Percentiles rank a stretch among this genome's conserved stretches.
phyloP scores from a whole-genome alignment of 306 rosid genomes.

The Pueraria montana region DNA sequence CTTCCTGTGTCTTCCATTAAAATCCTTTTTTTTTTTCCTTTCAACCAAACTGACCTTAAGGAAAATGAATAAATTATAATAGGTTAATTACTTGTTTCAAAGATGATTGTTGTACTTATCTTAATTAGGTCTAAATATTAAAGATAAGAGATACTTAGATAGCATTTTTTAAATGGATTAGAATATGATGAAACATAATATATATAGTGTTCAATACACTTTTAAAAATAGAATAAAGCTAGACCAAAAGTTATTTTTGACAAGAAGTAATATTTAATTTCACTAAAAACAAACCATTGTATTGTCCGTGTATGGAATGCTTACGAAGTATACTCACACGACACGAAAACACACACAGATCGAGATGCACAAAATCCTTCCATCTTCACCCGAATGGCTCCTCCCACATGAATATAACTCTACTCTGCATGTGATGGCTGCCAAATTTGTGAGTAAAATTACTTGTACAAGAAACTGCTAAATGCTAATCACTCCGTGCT shows the following conservation, averaged over 20 bases:
- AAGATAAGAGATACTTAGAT: background rate
- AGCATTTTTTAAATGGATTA: background rate
- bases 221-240: background rate
- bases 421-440: background rate
- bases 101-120: background rate
- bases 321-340: background rate
- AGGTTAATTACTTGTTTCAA: background rate
- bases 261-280: background rate
- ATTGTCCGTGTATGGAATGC: background rate
- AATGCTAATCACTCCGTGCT: too few relatives aligned
- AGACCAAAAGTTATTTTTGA: too few relatives aligned
- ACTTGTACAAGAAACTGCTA: background rate
- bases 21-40: too few relatives aligned
- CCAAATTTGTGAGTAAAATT: background rate
- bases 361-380: background rate
- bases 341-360: background rate
- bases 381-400: too few relatives aligned
- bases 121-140: background rate
- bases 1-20: too few relatives aligned
- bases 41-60: too few relatives aligned
- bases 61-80: too few relatives aligned
- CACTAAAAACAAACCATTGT: background rate
- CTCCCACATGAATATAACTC: background rate
- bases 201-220: background rate
- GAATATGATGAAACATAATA: too few relatives aligned